phyloP scores from a whole-genome alignment of 2,329 filamentous ascomycete species.

The Ascochyta lentis region DNA sequence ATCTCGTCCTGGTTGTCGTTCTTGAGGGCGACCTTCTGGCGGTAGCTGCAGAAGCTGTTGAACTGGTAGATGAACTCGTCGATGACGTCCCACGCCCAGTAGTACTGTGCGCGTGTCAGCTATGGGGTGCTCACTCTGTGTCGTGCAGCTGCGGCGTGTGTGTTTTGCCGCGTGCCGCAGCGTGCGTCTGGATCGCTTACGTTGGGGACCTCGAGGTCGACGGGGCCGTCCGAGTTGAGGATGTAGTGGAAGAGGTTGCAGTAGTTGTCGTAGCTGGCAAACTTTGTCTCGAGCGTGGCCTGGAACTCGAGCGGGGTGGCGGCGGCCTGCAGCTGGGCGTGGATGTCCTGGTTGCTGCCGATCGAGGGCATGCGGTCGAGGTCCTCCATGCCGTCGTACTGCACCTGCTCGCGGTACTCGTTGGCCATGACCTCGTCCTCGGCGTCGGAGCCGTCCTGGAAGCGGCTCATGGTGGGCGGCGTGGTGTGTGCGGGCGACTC shows the following conservation, averaged over 20 bases:
- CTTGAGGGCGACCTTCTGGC: slow-evolving; percentile 85
- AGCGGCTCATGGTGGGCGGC: slow-evolving; percentile 27
- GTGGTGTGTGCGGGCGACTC: slow-evolving; percentile 13
- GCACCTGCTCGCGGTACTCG: slow-evolving; percentile 90
- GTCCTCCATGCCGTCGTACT: slow-evolving; percentile 86
- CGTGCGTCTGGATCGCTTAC: slow-evolving; percentile 62
- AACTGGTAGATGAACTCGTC: slow-evolving; percentile 99
- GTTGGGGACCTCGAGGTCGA: slow-evolving; percentile 94
- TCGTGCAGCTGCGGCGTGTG: no score
- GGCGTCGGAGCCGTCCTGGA: slow-evolving; percentile 72
- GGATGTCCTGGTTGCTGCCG: slow-evolving; percentile 85
- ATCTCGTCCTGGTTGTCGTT: slow-evolving; percentile 91
- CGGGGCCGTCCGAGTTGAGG: slow-evolving; percentile 97
- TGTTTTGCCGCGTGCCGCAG: no score
- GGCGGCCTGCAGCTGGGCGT: slow-evolving; percentile 87
- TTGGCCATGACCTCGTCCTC: slow-evolving; percentile 96
- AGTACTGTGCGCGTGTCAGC: slow-evolving; percentile 69
- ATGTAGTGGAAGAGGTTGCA: slow-evolving; percentile 99
- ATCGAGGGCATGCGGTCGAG: slow-evolving; percentile 70
- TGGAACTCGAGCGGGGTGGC: slow-evolving; percentile 96
- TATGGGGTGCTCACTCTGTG: not conserved
- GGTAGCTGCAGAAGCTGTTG: slow-evolving; percentile 98
- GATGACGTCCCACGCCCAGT: slow-evolving; percentile 99
- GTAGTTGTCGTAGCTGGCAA: slow-evolving; percentile 98
- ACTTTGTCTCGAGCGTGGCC: slow-evolving; percentile 94